Evolutionary conservation across 2,329 filamentous ascomycete genomes (phyloP), one percentile per base, ranked within the genome.

Genomic region (Stemphylium lycopersici): DNA sequence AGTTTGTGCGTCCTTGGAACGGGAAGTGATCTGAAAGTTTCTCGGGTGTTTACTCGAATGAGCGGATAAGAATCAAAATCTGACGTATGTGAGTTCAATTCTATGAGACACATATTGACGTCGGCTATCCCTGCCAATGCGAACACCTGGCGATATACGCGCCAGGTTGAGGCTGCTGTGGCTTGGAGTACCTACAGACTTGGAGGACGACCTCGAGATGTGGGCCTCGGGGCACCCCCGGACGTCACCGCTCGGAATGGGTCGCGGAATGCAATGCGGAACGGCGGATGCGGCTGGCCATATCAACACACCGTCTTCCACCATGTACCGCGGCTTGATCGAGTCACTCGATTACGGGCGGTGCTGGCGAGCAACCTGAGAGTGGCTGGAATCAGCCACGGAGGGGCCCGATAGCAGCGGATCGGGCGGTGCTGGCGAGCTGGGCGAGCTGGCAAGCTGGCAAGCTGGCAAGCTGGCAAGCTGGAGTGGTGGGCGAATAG

Each of bases 171-270:
- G 26, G 11, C 26, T 29, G 26, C 26, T 11, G 10, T 29, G 26
- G 8, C 26, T 11, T 29, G 26, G 26, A 29, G 26, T 39, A 20
- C 20, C 20, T 20, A 20, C 20, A 6, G 37, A 5, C 3, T 2
- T 20, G 12, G 15, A 38, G 36, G 36, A 38, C 11, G 10, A 13
- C 11, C 16, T n/a, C 46, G 29, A 29, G 29, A 41, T 32, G 46
- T 49, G 46, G 46, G 47, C 20, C 43, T 46, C 38, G 39, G 36
- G 47, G 33, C 33, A 49, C 8, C 18, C 40, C 40, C 47, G 43
- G 42, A 62, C 59, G 59, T 62, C 61, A 64, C 42, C 18, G 43
- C 22, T 58, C 53, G 58, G 56, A 49, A 58, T 43, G 50, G 26
- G 26, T 29, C 10, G 26, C 26, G 26, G 26, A 29, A 29, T 29